Percentiles rank a stretch among this genome's conserved stretches.
Conservation (phyloP, 1,139 yeast species). For the Candida sp. region DNA sequence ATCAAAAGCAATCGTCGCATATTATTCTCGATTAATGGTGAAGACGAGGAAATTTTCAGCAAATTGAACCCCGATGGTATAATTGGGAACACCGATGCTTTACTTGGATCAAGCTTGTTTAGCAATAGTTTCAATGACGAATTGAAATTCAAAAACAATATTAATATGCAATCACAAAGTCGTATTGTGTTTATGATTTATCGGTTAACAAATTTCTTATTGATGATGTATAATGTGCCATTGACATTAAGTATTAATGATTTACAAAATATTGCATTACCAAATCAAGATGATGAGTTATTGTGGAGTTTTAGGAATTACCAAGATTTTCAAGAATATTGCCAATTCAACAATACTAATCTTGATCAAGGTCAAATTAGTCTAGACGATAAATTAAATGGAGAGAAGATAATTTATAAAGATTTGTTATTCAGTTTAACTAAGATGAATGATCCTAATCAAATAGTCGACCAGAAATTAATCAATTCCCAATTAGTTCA, state of each 20-base stretch:
- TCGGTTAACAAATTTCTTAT: constrained; percentile 39
- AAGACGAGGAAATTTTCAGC: constrained; percentile 27
- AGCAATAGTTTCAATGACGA: constrained; percentile 22
- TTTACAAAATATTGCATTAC: constrained; percentile 29
- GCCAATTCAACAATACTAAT: constrained; percentile 5
- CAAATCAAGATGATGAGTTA: constrained; percentile 33
- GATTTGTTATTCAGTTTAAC: constrained; percentile 24
- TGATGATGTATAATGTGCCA: constrained; percentile 48
- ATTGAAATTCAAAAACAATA: constrained; percentile 36
- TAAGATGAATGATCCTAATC: constrained; percentile 8
- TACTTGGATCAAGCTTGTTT: constrained; percentile 16
- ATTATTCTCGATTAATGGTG: constrained; percentile 32
- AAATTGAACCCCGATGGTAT: constrained; percentile 10
- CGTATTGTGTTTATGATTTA: constrained; percentile 44
- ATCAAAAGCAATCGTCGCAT: constrained; percentile 30
- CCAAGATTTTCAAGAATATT: constrained; percentile 15
- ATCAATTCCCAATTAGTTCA: constrained; percentile 8
- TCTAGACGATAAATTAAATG: constrained; percentile 10
- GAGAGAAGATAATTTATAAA: constrained; percentile 23
- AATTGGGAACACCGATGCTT: constrained; percentile 4
- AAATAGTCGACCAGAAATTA: constrained; percentile 9
- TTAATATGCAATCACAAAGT: constrained; percentile 54
- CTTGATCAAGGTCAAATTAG: constrained; percentile 3
- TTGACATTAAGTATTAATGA: constrained; percentile 43
- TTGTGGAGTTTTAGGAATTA: constrained; percentile 35